Conservation (phyloP, 345 rosid genomes). For the Bruguiera parviflora region DNA sequence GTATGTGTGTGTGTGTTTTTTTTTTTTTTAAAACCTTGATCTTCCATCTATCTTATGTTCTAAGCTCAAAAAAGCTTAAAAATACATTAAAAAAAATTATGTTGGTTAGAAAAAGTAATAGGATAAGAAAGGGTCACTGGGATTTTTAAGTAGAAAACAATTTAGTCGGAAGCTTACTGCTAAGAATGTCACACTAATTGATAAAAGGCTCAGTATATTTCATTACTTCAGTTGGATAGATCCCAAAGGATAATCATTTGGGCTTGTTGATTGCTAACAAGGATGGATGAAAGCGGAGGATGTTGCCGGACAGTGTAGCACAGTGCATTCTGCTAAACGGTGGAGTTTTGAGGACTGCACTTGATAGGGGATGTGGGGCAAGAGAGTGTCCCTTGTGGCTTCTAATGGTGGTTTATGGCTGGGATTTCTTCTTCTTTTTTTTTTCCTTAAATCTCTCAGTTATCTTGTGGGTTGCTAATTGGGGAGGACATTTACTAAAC, state of each 20-base stretch:
- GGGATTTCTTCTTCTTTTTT: not conserved
- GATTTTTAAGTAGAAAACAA: not conserved
- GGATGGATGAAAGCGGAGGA: conserved; percentile 98
- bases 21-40: no score
- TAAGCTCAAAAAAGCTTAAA: no score
- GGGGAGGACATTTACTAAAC: conserved; percentile 72
- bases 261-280: conserved; percentile 23
- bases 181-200: not conserved
- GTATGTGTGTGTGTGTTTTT: no score
- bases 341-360: conserved; percentile 85
- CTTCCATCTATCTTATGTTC: no score
- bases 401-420: not conserved
- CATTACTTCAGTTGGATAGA: not conserved
- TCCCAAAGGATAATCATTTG: no score
- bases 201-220: not conserved
- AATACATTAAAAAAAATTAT: not conserved
- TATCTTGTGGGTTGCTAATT: conserved; percentile 78
- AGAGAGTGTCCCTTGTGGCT: conserved; percentile 11
- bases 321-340: conserved; percentile 67
- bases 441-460: not conserved
- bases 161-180: no score
- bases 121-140: not conserved
- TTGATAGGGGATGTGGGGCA: conserved; percentile 99
- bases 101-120: not conserved
- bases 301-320: conserved; percentile 95